A percentile compares a stretch with the other conserved stretches of the same genome.
These are phyloP conservation scores for Euptelea pleiosperma DNA, from an alignment of 164 flowering plant species.

Conservation along the genomic window DNA sequence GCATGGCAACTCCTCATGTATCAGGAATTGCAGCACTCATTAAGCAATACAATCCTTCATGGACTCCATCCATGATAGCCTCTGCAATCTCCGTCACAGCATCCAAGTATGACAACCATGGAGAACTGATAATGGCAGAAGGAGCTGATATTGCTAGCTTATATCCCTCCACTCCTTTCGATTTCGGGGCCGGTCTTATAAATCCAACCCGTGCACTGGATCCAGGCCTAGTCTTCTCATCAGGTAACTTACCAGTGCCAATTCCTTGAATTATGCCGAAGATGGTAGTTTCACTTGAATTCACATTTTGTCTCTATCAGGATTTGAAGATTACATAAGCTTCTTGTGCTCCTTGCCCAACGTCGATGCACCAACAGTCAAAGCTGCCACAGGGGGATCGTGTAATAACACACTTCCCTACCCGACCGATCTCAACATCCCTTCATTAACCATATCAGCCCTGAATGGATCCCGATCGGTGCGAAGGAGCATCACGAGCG, in stretches of 20 bases:
- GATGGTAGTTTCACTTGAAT: background rate
- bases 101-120: slow-evolving; percentile 49
- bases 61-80: slow-evolving; percentile 91
- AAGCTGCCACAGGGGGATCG: slow-evolving; percentile 47
- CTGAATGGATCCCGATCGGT: slow-evolving; percentile 39
- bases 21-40: slow-evolving; percentile 85
- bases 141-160: slow-evolving; percentile 38
- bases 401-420: slow-evolving; percentile 40
- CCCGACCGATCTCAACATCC: slow-evolving; percentile 76
- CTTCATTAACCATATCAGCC: slow-evolving; percentile 67
- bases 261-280: no score
- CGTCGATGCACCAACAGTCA: slow-evolving; percentile 31
- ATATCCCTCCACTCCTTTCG: slow-evolving; percentile 67
- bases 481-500: slow-evolving; percentile 49
- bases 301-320: slow-evolving; percentile 29
- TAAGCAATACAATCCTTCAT: slow-evolving; percentile 69
- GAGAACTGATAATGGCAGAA: slow-evolving; percentile 68
- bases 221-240: slow-evolving; percentile 68
- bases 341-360: slow-evolving; percentile 84
- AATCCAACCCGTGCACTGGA: slow-evolving; percentile 57
- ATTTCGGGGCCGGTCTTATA: slow-evolving; percentile 71
- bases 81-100: slow-evolving; percentile 91
- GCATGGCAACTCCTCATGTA: slow-evolving; percentile 96
- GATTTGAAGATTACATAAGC: slow-evolving; percentile 64
- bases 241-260: slow-evolving; percentile 41